Evolutionary conservation across 805 yeast genomes (phyloP), one percentile per base, ranked within the genome.

Genomic region (Kluyveromyces lactis): DNA sequence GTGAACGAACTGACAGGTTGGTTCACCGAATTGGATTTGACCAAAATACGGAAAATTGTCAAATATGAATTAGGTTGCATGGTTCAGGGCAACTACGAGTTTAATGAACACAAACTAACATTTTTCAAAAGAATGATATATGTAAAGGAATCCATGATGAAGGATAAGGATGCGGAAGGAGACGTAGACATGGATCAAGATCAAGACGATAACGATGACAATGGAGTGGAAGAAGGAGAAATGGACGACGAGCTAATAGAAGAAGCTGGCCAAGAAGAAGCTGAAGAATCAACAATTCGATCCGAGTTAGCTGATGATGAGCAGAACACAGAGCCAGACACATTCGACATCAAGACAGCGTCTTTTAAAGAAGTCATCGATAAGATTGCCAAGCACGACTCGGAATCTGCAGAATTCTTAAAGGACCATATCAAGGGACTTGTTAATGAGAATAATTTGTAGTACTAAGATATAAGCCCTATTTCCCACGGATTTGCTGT

Each of bases 21-120:
- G 97, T 72, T 75, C 44, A 71, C 71, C 39, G 73, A 71, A 44
- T 68, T 75, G 31, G 75, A 79, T 3, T 67, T 86, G 52, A 71
- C 73, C 19, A 76, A 78, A 21, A 63, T 86, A 2, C 70, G 96
- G 49, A 67, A 78, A 36, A 71, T 89, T 15, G 71, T 86, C 42
- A 71, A 86, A 49, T 81, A 82, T 50, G 87, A 86, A 55, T 62
- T 87, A 40, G 73, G 73, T 16, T 73, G 79, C 44, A 59, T 83
- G 34, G 75, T 73, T 13, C 60, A 72, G 60, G 61, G 64, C 71
- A 75, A 47, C 66, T 67, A 52, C 56, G 68, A 26, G 48, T 78
- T 43, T 71, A 72, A 47, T 51, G 55, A 35, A 59, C 48, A 33
- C 67, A 64, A 52, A 60, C 68, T 51, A 47, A 45, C 61, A 50